Percentiles rank a stretch among this genome's conserved stretches.
phyloP scores from a whole-genome alignment of 2,329 filamentous ascomycete species.

The Trichoderma sp. region DNA sequence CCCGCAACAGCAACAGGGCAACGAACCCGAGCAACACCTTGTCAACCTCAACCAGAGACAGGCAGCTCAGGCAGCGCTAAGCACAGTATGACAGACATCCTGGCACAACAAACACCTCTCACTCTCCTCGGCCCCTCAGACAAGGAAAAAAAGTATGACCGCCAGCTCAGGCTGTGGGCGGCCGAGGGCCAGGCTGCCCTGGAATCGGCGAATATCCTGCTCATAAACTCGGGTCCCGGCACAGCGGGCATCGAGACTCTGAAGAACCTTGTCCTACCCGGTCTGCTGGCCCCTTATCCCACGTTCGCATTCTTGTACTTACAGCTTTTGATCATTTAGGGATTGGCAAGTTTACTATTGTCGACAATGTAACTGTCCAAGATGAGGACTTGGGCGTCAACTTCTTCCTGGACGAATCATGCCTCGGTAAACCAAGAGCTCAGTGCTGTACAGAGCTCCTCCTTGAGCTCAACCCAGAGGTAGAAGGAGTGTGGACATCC shows the following conservation, averaged over 20 bases:
- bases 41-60: slow-evolving; percentile 2
- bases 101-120: slow-evolving; percentile 38
- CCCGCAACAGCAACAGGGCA: neutral
- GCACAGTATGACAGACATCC: slow-evolving; percentile 36
- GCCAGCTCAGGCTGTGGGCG: slow-evolving; percentile 93
- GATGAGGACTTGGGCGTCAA: slow-evolving; percentile 90
- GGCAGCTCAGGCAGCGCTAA: slow-evolving; percentile 9
- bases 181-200: slow-evolving; percentile 87
- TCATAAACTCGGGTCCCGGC: slow-evolving; percentile 85
- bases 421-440: slow-evolving; percentile 75
- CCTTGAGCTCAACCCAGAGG: slow-evolving; percentile 89
- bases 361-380: slow-evolving; percentile 74
- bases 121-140: slow-evolving; percentile 56
- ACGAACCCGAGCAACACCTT: neutral
- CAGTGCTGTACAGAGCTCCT: slow-evolving; percentile 76
- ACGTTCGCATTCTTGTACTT: neutral
- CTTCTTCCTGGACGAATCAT: slow-evolving; percentile 87
- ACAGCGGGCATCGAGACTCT: slow-evolving; percentile 87
- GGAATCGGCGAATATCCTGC: slow-evolving; percentile 86
- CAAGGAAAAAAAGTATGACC: slow-evolving; percentile 82
- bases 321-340: slow-evolving; percentile 48
- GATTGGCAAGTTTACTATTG: slow-evolving; percentile 88
- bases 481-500: slow-evolving; percentile 71
- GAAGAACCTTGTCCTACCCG: slow-evolving; percentile 95
- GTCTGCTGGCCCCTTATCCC: slow-evolving; percentile 43